Evolutionary conservation across 2,329 filamentous ascomycete species (phyloP).

Genomic region (Diplodia corticola): DNA sequence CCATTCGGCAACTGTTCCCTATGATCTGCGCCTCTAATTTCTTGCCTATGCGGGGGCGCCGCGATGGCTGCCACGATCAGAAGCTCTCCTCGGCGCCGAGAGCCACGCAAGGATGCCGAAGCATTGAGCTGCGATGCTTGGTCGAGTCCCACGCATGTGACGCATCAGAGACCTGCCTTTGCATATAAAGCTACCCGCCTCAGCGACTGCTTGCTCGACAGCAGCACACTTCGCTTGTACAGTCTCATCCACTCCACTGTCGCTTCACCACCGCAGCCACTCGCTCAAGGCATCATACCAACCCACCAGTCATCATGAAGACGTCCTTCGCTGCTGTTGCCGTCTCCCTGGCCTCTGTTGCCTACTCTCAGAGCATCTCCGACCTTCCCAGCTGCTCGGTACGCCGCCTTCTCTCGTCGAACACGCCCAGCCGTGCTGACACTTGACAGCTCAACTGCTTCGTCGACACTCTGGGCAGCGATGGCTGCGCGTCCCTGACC

Average conservation of each 20-base stretch:
- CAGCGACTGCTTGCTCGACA: neutral
- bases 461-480: conserved; percentile 41
- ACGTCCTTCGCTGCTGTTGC: conserved; percentile 39
- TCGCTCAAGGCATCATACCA: conserved; percentile 1
- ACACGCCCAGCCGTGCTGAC: conserved; percentile 26
- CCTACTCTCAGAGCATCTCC: conserved; percentile 46
- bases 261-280: conserved; percentile 8
- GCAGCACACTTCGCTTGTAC: conserved; percentile 6
- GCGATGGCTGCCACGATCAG: conserved; percentile 23
- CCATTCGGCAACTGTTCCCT: conserved; percentile 30
- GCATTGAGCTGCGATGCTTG: conserved; percentile 27
- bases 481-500: conserved; percentile 48
- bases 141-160: conserved; percentile 19
- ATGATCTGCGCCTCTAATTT: conserved; percentile 30
- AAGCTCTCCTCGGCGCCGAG: conserved; percentile 21
- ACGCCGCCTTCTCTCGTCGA: conserved; percentile 28
- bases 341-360: conserved; percentile 47
- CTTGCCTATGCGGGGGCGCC: conserved; percentile 27
- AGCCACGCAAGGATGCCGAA: conserved; percentile 4
- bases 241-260: conserved; percentile 11
- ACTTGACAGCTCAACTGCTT: conserved; percentile 49
- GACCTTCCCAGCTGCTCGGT: conserved; percentile 51
- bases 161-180: neutral
- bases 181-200: conserved; percentile 24
- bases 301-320: conserved; percentile 37